phyloP scores from a whole-genome alignment of 2,329 filamentous ascomycete species.

The Hymenoscyphus fraxineus region DNA sequence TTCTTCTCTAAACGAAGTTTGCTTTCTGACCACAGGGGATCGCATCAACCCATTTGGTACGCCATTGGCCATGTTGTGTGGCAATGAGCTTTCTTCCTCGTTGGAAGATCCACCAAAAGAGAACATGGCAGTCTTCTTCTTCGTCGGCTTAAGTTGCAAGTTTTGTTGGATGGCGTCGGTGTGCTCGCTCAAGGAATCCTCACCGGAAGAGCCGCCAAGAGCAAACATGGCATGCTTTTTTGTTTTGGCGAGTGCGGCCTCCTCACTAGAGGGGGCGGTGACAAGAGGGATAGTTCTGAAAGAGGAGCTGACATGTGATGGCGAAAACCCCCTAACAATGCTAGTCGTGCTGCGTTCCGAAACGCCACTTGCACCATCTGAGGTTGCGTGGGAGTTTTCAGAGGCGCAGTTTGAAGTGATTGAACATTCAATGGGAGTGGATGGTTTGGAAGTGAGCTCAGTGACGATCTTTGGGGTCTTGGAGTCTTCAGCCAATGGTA shows the following conservation, averaged over 20 bases:
- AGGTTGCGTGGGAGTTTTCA: slow-evolving; percentile 37
- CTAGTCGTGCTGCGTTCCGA: slow-evolving; percentile 47
- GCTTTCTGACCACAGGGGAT: slow-evolving; percentile 58
- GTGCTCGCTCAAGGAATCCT: slow-evolving; percentile 36
- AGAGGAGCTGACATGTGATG: slow-evolving; percentile 67
- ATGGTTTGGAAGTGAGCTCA: slow-evolving; percentile 51
- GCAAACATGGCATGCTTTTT: slow-evolving; percentile 55
- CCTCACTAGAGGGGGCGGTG: slow-evolving; percentile 41
- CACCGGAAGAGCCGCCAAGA: slow-evolving; percentile 37
- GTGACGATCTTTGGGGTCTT: slow-evolving; percentile 44
- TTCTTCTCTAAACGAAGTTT: slow-evolving; percentile 76
- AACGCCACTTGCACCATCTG: slow-evolving; percentile 36
- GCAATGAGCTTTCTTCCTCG: slow-evolving; percentile 75
- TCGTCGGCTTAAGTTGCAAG: slow-evolving; percentile 22
- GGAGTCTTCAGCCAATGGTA: slow-evolving; percentile 42
- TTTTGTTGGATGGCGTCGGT: slow-evolving; percentile 28
- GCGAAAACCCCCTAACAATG: slow-evolving; percentile 82
- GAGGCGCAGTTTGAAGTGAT: slow-evolving; percentile 27
- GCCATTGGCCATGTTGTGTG: slow-evolving; percentile 46
- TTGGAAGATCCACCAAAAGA: slow-evolving; percentile 77
- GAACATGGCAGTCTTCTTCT: slow-evolving; percentile 62
- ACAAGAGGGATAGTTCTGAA: slow-evolving; percentile 48
- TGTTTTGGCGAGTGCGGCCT: slow-evolving; percentile 58
- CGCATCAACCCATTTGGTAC: slow-evolving; percentile 50
- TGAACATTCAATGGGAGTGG: slow-evolving; percentile 41